Base-by-base conservation (phyloP, 495 filamentous ascomycete species). In the Cairneyella variabilis region DNA sequence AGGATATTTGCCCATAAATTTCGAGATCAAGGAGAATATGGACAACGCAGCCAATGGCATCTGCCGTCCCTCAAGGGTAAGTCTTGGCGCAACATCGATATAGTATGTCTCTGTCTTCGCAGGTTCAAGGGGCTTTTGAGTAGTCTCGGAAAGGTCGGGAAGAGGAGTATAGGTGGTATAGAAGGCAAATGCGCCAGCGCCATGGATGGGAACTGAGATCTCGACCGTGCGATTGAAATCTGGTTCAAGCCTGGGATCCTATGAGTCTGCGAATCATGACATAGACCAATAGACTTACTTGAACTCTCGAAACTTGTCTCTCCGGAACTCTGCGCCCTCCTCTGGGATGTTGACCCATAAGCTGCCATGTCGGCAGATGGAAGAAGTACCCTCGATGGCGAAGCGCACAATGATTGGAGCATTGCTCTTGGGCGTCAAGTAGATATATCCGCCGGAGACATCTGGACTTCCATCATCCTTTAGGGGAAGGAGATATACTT, bases 291-390 rank as follows among this genome's bases (percentile, higher is more conserved):
- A 17, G 9, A 75, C 84, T 54, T 79, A 96, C 93, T 86, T 91
- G 75, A 87, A 93, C 69, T 91, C 83, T 55, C 82, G 81, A 64
- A 92, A 99, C 8, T 79, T 76, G 58, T 85, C 74, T 52, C 95
- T 83, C 42, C 79, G 74, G 62, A 97, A 97, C 11, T 78, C 71
- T 51, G 80, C 73, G 40, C 85, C 90, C 56, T 79, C 76, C 55
- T 83, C 80, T 2, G 95, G 95, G 49, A 96, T 85, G 68, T 99
- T 97, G 51, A 93, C 87, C 92, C 93, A 97, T 47, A 99, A 75
- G 59, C 86, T 95, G 36, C 95, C 95, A 64, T 96, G 76, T 44
- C 90, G 79, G 70, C 90, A 96, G 72, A 97, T 95, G 34, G 93
- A 95, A 68, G 91, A 96, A 39, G 90, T 91, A 45, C 95, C 95